Percentiles rank a stretch among this genome's conserved stretches.
These are phyloP conservation scores for Pelargonium exstipulatum DNA, from an alignment of 441 rosid species.

Conservation along the genomic window DNA sequence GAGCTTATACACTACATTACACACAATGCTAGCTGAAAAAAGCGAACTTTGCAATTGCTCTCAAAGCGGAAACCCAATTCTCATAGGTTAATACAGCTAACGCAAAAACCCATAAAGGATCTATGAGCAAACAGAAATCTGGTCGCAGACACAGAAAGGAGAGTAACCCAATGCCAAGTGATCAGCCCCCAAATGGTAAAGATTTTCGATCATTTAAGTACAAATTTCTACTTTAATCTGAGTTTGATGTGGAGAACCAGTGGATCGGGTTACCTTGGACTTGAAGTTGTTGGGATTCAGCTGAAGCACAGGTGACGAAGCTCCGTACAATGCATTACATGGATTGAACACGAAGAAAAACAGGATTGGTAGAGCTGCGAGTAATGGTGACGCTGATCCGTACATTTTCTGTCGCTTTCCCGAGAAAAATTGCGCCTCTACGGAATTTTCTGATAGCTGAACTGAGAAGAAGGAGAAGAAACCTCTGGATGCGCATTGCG, in stretches of 20 bases:
- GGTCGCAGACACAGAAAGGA: neutral
- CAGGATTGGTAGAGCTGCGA: conserved; percentile 25
- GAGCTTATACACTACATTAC: neutral
- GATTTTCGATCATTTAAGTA: neutral
- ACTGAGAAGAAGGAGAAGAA: neutral
- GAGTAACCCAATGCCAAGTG: neutral
- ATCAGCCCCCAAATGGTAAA: neutral
- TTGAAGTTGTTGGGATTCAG: conserved; percentile 93
- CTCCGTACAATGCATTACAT: conserved; percentile 61
- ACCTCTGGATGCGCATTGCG: conserved; percentile 8
- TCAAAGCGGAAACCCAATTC: neutral
- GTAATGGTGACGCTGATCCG: conserved; percentile 32
- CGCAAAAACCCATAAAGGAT: neutral
- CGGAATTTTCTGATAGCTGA: neutral
- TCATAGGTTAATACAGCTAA: neutral
- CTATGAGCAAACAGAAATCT: neutral
- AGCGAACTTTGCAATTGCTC: neutral
- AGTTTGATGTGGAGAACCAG: neutral
- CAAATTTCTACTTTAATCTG: neutral
- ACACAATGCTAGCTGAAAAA: neutral
- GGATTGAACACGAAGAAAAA: conserved; percentile 27
- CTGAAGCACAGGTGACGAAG: conserved; percentile 93
- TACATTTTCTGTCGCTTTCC: conserved; percentile 34
- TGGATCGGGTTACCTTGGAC: conserved; percentile 58
- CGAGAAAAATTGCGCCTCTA: conserved; percentile 16